Base-by-base conservation (phyloP, 805 yeast genomes). In the Wickerhamomyces subpelliculosus region DNA sequence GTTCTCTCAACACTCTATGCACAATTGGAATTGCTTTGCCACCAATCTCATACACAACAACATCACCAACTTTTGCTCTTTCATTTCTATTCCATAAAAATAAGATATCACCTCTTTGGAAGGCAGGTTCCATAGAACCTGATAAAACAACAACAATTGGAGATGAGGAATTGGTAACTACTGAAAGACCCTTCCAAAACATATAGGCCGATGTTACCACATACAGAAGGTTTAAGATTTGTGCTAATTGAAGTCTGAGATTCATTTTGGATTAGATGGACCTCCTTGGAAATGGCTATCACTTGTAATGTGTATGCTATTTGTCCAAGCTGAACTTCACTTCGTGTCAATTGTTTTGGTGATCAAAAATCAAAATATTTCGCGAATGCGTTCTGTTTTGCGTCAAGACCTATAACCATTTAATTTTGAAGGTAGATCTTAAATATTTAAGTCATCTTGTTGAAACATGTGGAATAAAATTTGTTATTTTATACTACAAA, bases 71-170 rank as follows among this genome's bases (percentile, higher is more conserved):
- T 33, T 75, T 66, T 17, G 80, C 77, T 23, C 61, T 58, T 17
- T 63, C 54, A 39, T 82, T 78, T 48, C 97, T 71, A 61, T 93
- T 93, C 95, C 96, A 89, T 40, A 93, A 67, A 52, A 93, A 80
- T 44, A 93, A 65, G 14, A 93, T 81, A 58, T 93, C 98, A 36
- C 98, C 98, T 63, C 98, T 76, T 63, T 93, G 97, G 72, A 93
- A 93, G 2, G 98, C 98, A 2, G 98, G 98, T 60, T 93, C 98
- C 98, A 93, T 93, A 2, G 97, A 90, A 6, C 98, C 98, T 1
- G 97, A 88, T 35, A 93, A 73, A 9, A 93, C 98, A 22, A 93
- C 98, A 17, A 93, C 98, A 19, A 93, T 78, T 17, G 98, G 98
- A 2, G 97, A 85, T 43, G 85, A 80, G 0, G 96, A 79, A 61